Base-by-base conservation (phyloP, 495 filamentous ascomycete genomes). In the Cercophora sp. region DNA sequence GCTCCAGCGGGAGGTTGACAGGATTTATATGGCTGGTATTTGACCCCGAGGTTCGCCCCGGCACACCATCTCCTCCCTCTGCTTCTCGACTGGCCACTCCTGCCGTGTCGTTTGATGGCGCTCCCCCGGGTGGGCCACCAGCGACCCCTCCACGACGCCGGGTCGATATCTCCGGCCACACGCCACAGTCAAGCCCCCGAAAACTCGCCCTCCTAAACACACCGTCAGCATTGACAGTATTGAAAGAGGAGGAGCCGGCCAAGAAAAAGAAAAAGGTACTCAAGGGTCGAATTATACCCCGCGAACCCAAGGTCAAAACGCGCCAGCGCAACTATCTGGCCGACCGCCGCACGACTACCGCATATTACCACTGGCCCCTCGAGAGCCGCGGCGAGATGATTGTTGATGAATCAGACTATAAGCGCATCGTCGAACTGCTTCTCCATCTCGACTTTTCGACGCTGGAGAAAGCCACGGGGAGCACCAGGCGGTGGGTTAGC, bases 11-110 rank as follows among this genome's bases (percentile, higher is more conserved):
- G 2, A 75, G 90, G 18, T 67, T 96, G 48, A 94, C 96, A 0
- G 94, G 93, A 1, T 99, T 99, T 61, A 72, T 97, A 9, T 99
- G 93, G 93, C 67, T 96, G 23, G 83, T 96, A 8, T 85, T 96
- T 50, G 85, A 80, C 59, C 80, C 73, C 8, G 42, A 48, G 34
- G 34, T 13, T 5, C 32, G 43, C 2, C 29, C n/a, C 2, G 40
- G 36, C 18, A n/a, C n/a, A n/a, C n/a, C n/a, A n/a, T n/a, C n/a
- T n/a, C n/a, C n/a, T n/a, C n/a, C n/a, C n/a, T n/a, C n/a, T n/a
- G 20, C 22, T 42, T 29, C 11, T 16, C 36, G 16, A n/a, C 39
- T 41, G 11, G 16, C 35, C 8, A 11, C 53, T 8, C 63, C 64
- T 3, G 58, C 66, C 3, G 47, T 55, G 8, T n/a, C 51, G 11